Evolutionary conservation across 805 yeast species (phyloP).

Genomic region (Kluyveromyces dobzhanskii): DNA sequence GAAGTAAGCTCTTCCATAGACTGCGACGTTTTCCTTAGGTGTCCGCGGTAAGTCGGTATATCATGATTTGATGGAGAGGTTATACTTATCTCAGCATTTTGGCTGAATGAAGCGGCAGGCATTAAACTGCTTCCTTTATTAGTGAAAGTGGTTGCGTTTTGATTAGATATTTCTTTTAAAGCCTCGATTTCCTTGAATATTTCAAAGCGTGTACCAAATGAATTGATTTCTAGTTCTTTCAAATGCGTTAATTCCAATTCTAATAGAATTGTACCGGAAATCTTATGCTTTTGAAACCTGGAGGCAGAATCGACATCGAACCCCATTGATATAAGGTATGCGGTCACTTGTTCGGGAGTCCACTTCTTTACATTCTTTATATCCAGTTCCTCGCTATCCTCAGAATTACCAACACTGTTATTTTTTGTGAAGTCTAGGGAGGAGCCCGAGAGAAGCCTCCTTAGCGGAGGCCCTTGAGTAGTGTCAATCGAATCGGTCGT

Average conservation of each 20-base stretch:
- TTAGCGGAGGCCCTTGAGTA: slow-evolving; percentile 9
- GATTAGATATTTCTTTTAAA: slow-evolving; percentile 28
- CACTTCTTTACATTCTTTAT: slow-evolving; percentile 51
- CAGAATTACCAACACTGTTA: slow-evolving; percentile 10
- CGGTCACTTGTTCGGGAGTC: slow-evolving; percentile 81
- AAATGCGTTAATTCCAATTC: slow-evolving; percentile 79
- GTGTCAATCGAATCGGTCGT: slow-evolving; percentile 11
- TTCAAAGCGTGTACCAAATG: slow-evolving; percentile 94
- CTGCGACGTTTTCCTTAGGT: slow-evolving; percentile 15
- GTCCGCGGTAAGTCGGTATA: slow-evolving; percentile 12
- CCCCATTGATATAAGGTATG: slow-evolving; percentile 64
- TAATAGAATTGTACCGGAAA: slow-evolving; percentile 76
- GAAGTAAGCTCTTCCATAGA: slow-evolving; percentile 17
- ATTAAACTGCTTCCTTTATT: slow-evolving; percentile 23
- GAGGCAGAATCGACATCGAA: slow-evolving; percentile 70
- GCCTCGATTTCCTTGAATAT: slow-evolving; percentile 82
- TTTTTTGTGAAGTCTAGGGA: slow-evolving; percentile 10
- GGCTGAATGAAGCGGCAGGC: slow-evolving; percentile 32
- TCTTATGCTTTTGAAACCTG: slow-evolving; percentile 78
- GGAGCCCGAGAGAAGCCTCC: slow-evolving; percentile 8
- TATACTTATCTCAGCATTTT: slow-evolving; percentile 5
- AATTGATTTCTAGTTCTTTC: slow-evolving; percentile 83
- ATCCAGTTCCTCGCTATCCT: slow-evolving; percentile 31
- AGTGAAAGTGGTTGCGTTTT: not conserved
- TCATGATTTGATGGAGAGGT: slow-evolving; percentile 4